Conservation (phyloP, 2,329 filamentous ascomycete genomes). For the Bipolaris cookei region DNA sequence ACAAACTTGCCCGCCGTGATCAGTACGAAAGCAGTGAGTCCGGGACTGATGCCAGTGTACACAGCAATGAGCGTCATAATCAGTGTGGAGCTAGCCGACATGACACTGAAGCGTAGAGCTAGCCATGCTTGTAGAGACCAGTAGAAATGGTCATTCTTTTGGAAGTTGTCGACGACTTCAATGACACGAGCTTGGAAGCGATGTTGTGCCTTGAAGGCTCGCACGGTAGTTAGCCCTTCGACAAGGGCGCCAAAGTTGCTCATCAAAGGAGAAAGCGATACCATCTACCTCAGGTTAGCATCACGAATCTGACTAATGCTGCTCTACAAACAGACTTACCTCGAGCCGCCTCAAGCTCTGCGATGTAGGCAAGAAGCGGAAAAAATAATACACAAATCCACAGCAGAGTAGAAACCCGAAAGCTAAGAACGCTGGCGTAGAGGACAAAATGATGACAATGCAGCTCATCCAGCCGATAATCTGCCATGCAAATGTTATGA, state of each 20-base stretch:
- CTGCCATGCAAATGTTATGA: conserved; percentile 74
- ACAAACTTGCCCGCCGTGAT: conserved; percentile 73
- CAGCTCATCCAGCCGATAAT: conserved; percentile 74
- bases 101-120: conserved; percentile 74
- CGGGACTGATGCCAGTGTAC: conserved; percentile 74
- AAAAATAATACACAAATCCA: conserved; percentile 75
- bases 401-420: conserved; percentile 72
- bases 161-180: conserved; percentile 82
- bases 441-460: conserved; percentile 76
- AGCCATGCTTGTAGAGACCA: conserved; percentile 88
- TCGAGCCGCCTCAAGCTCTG: conserved; percentile 83
- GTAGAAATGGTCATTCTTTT: conserved; percentile 96
- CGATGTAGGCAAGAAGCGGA: conserved; percentile 79
- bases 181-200: conserved; percentile 84
- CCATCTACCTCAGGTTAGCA: conserved; percentile 61
- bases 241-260: conserved; percentile 90
- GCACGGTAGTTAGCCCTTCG: conserved; percentile 87
- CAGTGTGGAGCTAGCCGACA: conserved; percentile 77
- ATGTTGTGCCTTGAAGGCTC: conserved; percentile 75
- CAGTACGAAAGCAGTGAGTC: conserved; percentile 82
- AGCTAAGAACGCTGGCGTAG: conserved; percentile 77
- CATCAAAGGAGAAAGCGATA: conserved; percentile 85
- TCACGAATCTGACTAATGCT: background rate
- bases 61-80: conserved; percentile 76
- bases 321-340: conserved; percentile 27